A percentile compares a stretch with the other conserved stretches of the same genome.
Evolutionary conservation across 2,329 filamentous ascomycete species (phyloP).

Genomic region (Biscogniauxia mediterranea): DNA sequence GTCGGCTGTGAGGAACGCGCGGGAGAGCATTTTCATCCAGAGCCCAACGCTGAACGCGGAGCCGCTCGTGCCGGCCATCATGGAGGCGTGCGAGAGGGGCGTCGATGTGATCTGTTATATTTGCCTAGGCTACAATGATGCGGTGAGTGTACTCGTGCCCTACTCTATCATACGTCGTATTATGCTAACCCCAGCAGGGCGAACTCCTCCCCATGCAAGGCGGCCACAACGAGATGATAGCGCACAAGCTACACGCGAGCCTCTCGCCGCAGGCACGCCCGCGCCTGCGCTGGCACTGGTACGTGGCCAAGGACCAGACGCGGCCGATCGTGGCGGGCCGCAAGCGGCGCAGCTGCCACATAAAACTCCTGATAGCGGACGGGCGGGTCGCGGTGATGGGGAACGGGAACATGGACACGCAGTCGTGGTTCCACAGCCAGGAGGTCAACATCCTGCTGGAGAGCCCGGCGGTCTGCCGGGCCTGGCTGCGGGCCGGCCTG

Average conservation of each 20-base stretch:
- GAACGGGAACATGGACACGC: conserved; percentile 78
- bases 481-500: conserved; percentile 59
- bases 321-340: conserved; percentile 63
- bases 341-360: conserved; percentile 68
- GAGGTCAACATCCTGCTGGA: conserved; percentile 78
- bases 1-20: conserved; percentile 64
- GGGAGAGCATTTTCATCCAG: conserved; percentile 69
- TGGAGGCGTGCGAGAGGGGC: conserved; percentile 64
- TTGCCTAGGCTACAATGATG: conserved; percentile 77
- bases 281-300: conserved; percentile 63
- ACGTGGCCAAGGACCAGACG: conserved; percentile 72
- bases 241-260: conserved; percentile 54
- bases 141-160: conserved; percentile 36
- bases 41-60: conserved; percentile 74
- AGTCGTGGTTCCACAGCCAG: conserved; percentile 75
- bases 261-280: conserved; percentile 49
- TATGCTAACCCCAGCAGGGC: conserved; percentile 41
- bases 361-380: conserved; percentile 77
- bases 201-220: conserved; percentile 75
- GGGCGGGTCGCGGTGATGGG: conserved; percentile 67
- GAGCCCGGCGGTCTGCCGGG: conserved; percentile 55
- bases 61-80: conserved; percentile 61
- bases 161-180: not conserved
- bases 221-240: conserved; percentile 71
- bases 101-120: conserved; percentile 68